Conservation (phyloP, 306 rosid genomes). For the Echinosophora koreensis region DNA sequence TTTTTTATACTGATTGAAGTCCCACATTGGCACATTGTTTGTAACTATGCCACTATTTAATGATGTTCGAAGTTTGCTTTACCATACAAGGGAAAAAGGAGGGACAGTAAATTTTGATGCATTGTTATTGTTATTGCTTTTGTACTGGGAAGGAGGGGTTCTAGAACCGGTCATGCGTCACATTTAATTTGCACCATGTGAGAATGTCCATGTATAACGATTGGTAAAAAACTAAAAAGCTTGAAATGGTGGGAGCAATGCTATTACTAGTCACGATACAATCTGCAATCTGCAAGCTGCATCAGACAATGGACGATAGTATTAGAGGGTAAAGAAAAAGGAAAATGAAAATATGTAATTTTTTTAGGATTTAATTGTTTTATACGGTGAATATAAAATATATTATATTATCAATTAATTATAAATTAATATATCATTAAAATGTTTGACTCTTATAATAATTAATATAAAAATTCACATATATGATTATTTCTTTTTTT, state of each 20-base stretch:
- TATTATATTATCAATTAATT: too few relatives aligned
- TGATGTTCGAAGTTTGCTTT: background rate
- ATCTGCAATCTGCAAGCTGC: too few relatives aligned
- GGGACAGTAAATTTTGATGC: background rate
- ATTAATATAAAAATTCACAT: too few relatives aligned
- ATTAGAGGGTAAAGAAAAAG: too few relatives aligned
- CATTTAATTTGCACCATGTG: background rate
- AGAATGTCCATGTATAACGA: background rate
- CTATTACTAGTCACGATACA: background rate
- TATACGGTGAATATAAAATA: too few relatives aligned
- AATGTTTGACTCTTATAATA: too few relatives aligned
- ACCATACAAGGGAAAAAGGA: background rate
- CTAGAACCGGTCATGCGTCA: background rate
- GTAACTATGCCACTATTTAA: background rate
- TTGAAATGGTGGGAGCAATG: too few relatives aligned
- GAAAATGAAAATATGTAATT: too few relatives aligned
- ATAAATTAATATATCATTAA: too few relatives aligned
- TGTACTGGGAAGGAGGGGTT: background rate
- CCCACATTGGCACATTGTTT: background rate
- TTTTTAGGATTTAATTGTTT: too few relatives aligned
- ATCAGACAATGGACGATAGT: too few relatives aligned
- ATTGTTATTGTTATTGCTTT: slow-evolving; percentile 1
- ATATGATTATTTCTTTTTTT: too few relatives aligned
- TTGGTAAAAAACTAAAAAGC: background rate
- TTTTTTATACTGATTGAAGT: background rate